Conservation (phyloP, 768 basidiomycete genomes). For the Psilocybe cyanescens region DNA sequence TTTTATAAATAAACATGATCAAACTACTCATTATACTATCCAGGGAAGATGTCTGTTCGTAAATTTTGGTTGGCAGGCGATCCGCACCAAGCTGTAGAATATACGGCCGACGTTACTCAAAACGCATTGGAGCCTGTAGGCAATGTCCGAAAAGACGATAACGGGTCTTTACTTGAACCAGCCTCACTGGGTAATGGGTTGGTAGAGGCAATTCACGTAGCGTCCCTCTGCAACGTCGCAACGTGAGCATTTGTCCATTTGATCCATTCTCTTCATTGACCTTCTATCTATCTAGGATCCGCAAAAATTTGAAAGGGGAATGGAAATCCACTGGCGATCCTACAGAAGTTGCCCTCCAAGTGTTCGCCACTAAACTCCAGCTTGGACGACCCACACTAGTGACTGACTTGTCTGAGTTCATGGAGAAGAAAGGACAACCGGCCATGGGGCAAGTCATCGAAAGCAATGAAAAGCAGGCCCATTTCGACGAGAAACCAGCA, state of each 20-base stretch:
- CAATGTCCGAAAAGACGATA: constrained; percentile 25
- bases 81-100: constrained; percentile 26
- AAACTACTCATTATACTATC: neutral
- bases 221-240: constrained; percentile 41
- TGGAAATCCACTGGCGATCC: constrained; percentile 56
- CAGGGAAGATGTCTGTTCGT: constrained; percentile 44
- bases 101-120: constrained; percentile 33
- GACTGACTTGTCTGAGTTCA: constrained; percentile 23
- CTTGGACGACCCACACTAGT: constrained; percentile 39
- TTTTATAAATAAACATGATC: neutral
- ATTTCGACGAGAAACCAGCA: constrained; percentile 22
- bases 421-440: constrained; percentile 20
- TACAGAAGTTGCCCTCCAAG: constrained; percentile 60
- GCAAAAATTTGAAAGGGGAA: constrained; percentile 42
- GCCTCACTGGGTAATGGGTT: constrained; percentile 24
- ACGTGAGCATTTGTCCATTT: constrained; percentile 26
- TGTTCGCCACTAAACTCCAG: constrained; percentile 53
- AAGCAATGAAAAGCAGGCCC: constrained; percentile 24
- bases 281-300: constrained; percentile 32
- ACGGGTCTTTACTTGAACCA: constrained; percentile 24
- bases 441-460: constrained; percentile 32
- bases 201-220: constrained; percentile 32
- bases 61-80: constrained; percentile 42
- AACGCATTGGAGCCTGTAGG: constrained; percentile 38
- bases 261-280: neutral